Conservation (phyloP, 169 alveolate genomes). For the Plasmodium gonderi region DNA sequence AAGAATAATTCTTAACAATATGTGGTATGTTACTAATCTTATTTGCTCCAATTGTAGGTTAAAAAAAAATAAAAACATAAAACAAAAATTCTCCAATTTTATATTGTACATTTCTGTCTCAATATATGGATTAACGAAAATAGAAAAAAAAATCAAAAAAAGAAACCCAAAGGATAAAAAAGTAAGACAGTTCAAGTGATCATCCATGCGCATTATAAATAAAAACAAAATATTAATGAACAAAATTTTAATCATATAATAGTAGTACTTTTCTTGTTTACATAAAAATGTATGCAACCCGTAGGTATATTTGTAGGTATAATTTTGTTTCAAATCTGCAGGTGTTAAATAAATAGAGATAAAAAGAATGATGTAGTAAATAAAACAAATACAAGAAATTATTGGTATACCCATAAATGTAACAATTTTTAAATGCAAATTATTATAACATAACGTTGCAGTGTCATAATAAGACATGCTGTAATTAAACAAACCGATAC, state of each 20-base stretch:
- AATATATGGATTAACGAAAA: slow-evolving; percentile 52
- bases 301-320: slow-evolving; percentile 35
- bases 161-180: slow-evolving; percentile 38
- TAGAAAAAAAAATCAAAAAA: slow-evolving; percentile 38
- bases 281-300: slow-evolving; percentile 73
- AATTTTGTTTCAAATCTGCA: not conserved
- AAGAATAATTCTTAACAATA: slow-evolving; percentile 13
- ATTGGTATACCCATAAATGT: slow-evolving; percentile 23
- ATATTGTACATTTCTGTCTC: not conserved
- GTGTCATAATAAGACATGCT: slow-evolving; percentile 63
- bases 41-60: slow-evolving; percentile 67
- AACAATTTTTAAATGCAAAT: not conserved
- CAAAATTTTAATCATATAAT: slow-evolving; percentile 24
- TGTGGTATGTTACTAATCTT: slow-evolving; percentile 65
- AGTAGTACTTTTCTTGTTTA: slow-evolving; percentile 30
- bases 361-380: slow-evolving; percentile 19
- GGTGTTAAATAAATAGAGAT: slow-evolving; percentile 18
- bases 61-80: slow-evolving; percentile 74
- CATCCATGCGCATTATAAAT: slow-evolving; percentile 14
- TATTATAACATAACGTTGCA: slow-evolving; percentile 21
- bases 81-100: slow-evolving; percentile 34
- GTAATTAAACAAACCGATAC: slow-evolving; percentile 55
- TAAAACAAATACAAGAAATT: slow-evolving; percentile 11
- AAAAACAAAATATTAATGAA: slow-evolving; percentile 59
- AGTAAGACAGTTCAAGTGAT: slow-evolving; percentile 45